A percentile compares a stretch with the other conserved stretches of the same genome.
Evolutionary conservation across 805 yeast genomes (phyloP).

Genomic region (Kuraishia ogatae): DNA sequence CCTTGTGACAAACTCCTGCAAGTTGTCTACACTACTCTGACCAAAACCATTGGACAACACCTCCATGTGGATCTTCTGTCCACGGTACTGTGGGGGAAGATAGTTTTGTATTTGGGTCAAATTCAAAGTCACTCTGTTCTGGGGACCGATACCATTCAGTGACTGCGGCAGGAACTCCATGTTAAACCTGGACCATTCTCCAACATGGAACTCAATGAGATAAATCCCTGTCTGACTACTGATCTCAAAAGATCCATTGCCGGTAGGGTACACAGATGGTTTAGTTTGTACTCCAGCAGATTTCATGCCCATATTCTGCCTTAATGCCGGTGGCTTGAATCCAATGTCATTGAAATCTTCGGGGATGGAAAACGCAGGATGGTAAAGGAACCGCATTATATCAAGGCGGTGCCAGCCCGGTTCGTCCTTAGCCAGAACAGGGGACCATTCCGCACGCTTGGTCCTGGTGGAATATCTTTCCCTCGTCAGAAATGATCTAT

Average conservation of each 20-base stretch:
- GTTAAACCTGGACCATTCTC: constrained; percentile 49
- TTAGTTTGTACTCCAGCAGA: constrained; percentile 24
- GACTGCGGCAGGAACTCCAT: constrained; percentile 51
- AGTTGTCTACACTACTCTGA: constrained; percentile 42
- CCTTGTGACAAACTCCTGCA: constrained; percentile 24
- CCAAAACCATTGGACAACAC: constrained; percentile 54
- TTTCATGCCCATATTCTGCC: constrained; percentile 19
- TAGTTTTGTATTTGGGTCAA: constrained; percentile 34
- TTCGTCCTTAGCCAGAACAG: constrained; percentile 48
- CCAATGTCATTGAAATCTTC: constrained; percentile 39
- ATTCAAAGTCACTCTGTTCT: constrained; percentile 37
- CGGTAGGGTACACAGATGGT: constrained; percentile 39
- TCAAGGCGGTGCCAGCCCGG: constrained; percentile 89
- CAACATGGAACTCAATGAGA: constrained; percentile 60
- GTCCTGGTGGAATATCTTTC: constrained; percentile 55
- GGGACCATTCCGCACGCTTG: constrained; percentile 35
- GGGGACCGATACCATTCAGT: constrained; percentile 56
- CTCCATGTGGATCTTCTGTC: constrained; percentile 37
- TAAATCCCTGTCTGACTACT: constrained; percentile 61
- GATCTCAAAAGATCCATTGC: constrained; percentile 33
- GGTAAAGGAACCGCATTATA: constrained; percentile 65
- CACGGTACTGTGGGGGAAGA: constrained; percentile 23
- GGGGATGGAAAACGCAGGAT: constrained; percentile 72
- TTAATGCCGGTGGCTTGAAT: constrained; percentile 25
- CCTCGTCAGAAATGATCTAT: constrained; percentile 70